Percentiles rank a stretch among this genome's conserved stretches.
Evolutionary conservation across 257 asterid species (phyloP).

Genomic region (Solanum chiquidenum): DNA sequence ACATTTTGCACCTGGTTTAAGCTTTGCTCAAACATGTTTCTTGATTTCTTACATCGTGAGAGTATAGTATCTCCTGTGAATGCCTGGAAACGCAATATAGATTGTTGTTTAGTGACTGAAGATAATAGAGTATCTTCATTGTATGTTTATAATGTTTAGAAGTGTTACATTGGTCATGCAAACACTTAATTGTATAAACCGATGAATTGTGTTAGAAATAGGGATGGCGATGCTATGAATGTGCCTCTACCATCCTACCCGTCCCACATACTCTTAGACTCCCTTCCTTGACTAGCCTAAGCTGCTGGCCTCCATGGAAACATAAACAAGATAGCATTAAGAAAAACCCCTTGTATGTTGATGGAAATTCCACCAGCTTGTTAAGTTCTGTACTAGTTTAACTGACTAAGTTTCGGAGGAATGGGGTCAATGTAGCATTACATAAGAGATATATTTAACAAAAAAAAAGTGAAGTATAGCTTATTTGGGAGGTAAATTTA

Average conservation of each 20-base stretch:
- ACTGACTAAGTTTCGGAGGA: neutral
- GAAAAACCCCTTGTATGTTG: neutral
- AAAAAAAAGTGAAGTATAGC: neutral
- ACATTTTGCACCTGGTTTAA: slow-evolving; percentile 50
- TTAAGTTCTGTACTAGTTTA: neutral
- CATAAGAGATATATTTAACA: neutral
- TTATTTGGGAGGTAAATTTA: neutral
- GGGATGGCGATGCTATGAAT: neutral
- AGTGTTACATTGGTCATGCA: neutral
- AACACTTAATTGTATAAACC: neutral
- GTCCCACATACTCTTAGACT: neutral
- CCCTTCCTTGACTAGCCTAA: neutral
- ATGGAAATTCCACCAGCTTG: neutral
- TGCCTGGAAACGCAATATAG: slow-evolving; percentile 35
- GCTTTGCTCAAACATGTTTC: slow-evolving; percentile 52
- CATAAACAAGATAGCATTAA: neutral
- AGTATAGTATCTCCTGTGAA: slow-evolving; percentile 71
- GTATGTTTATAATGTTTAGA: neutral
- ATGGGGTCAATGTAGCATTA: neutral
- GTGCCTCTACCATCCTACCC: neutral
- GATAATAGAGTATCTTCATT: neutral
- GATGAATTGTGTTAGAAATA: neutral
- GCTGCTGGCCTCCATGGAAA: neutral
- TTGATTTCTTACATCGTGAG: slow-evolving; percentile 59
- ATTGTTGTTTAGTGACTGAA: neutral